Evolutionary conservation across 2,329 filamentous ascomycete species (phyloP), one percentile per base, ranked within the genome.

Genomic region (Rhytidhysteron rufulum): DNA sequence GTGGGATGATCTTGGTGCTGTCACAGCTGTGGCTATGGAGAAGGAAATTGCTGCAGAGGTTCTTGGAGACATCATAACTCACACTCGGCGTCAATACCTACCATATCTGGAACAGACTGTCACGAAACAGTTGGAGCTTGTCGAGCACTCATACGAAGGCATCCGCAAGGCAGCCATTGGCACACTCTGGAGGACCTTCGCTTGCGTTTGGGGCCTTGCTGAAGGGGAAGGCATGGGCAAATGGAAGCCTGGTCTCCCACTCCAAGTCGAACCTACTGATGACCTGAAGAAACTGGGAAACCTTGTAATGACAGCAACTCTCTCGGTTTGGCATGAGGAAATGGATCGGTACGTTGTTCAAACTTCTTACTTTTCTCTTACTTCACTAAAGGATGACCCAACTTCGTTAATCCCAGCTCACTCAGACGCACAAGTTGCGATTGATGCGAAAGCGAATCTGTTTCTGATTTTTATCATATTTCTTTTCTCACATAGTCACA

Each of bases 351-450:
- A 85, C 63, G 91, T 88, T 39, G 21, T 21, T 39, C 44, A 24
- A 41, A 25, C 32, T 36, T 43, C 27, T 49, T 45, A 46, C 45
- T 48, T 41, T 42, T 42, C 47, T 40, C 31, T 1, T 4, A 20
- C 17, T 13, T n/a, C 27, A 3, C 16, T 19, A 58, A 62, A 66
- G 57, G 89, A 96, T 96, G 89, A 95, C 71, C 75, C 79, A 74
- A 69, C 73, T 80, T 82, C 87, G 88, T 90, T 90, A 91, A 80
- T 91, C 91, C 89, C 90, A 96, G 90, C 90, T 96, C 91, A 96
- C 90, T 95, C 88, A 87, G 86, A 97, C 84, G 83, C 87, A 79
- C 73, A 78, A 73, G 51, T 65, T 81, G 86, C 82, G 82, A 72
- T 82, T 95, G 88, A 86, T 88, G 88, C 83, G 83, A 93, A 94